Evolutionary conservation across 768 basidiomycete genomes (phyloP).

Genomic region (Mycena haematopus): DNA sequence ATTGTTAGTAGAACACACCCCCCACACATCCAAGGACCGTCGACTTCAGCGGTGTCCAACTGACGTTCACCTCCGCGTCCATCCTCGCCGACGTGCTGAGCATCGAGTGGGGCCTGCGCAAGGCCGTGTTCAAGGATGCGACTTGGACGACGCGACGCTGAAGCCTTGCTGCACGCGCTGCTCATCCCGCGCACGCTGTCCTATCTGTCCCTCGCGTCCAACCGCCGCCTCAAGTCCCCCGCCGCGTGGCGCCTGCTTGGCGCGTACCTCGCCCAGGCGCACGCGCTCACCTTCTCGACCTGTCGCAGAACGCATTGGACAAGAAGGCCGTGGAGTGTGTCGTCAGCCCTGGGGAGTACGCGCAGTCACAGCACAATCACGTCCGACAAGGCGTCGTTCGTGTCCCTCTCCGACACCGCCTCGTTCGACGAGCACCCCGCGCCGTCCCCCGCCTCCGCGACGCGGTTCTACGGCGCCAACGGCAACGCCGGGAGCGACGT

Average conservation of each 20-base stretch:
- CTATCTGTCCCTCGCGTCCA: conserved; percentile 86
- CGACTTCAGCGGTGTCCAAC: conserved; percentile 80
- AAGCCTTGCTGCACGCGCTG: conserved; percentile 91
- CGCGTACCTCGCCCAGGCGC: conserved; percentile 55
- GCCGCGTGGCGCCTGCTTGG: background rate
- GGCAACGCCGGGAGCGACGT: conserved; percentile 13
- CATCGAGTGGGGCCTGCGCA: conserved; percentile 92
- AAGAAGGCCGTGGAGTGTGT: conserved; percentile 86
- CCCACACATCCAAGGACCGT: conserved; percentile 68
- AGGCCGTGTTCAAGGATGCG: conserved; percentile 87
- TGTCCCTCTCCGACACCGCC: conserved; percentile 20
- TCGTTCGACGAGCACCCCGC: conserved; percentile 10
- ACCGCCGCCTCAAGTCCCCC: conserved; percentile 46
- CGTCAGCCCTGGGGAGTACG: conserved; percentile 56
- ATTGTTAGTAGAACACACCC: conserved; percentile 52
- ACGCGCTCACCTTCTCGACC: conserved; percentile 83
- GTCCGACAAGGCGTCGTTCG: conserved; percentile 21
- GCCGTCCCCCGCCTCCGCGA: background rate
- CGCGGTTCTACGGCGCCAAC: background rate
- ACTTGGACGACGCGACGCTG: conserved; percentile 85
- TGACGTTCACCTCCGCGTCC: conserved; percentile 72
- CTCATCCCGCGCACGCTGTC: conserved; percentile 83
- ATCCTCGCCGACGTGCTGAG: conserved; percentile 90
- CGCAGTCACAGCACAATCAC: conserved; percentile 30
- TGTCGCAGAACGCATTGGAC: conserved; percentile 87